Evolutionary conservation across 83 land plant species (phyloP), one percentile per base, ranked within the genome.

Genomic region (Diphasiastrum complanatum): DNA sequence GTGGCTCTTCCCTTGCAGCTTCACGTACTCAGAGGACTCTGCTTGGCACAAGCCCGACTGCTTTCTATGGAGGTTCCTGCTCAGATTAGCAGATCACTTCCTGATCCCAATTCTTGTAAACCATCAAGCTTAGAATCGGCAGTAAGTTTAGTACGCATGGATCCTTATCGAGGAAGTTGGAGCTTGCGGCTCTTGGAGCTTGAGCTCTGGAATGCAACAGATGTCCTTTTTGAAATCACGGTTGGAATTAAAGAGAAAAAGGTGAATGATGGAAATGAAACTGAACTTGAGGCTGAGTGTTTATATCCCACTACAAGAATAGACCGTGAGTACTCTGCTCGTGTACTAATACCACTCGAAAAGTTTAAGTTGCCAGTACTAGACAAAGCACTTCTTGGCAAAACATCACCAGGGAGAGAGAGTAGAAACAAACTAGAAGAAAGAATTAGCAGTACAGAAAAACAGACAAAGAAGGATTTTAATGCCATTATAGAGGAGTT

Each of bases 21-120:
- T 5, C 81, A 79, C 73, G 87, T 92, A 34, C 43, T 77, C 27
- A 83, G 78, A 65, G 98, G 98, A 24, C 49, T 92, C 36, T 78
- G 77, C 33, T 68, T 92, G 54, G 98, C 88, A 34, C 79, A 81
- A 59, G 95, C 96, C 27, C 91, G 88, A 26, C 51, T 92, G 65
- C 85, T 92, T 40, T 83, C 98, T 10, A 92, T 92, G 96, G 98
- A 92, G 66, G 79, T 92, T 72, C 96, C 98, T 37, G 95, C 90
- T 40, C 82, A 80, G 60, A 76, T 91, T 25, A 82, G 76, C 61
- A 91, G 83, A 52, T 72, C 61, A 23, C 74, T 74, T 66, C 81
- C 81, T 4, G 75, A 40, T n/a, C 68, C 65, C 24, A 45, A 32
- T 72, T 14, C 40, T 16, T 24, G 27, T 33, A 73, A 61, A 12